A percentile compares a stretch with the other conserved stretches of the same genome.
These are phyloP conservation scores for Sarocladium kiliense DNA, from an alignment of 2,329 filamentous ascomycete species.

Conservation along the genomic window DNA sequence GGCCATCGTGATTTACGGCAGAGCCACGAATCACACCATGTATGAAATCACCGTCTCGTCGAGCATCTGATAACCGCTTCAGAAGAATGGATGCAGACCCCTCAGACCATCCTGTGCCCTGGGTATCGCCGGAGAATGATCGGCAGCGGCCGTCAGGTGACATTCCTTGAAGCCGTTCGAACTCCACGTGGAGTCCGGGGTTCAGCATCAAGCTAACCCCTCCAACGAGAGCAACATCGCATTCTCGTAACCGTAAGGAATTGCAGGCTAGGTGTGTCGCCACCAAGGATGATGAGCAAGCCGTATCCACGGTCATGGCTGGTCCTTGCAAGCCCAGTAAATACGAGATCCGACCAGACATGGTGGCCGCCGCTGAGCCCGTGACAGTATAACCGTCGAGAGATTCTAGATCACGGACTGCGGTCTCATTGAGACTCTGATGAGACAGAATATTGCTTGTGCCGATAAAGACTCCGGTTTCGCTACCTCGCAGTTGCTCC, in stretches of 20 bases:
- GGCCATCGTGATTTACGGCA: slow-evolving; percentile 33
- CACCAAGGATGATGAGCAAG: slow-evolving; percentile 43
- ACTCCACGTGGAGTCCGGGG: slow-evolving; percentile 14
- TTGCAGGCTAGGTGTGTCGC: slow-evolving; percentile 43
- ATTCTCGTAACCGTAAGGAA: slow-evolving; percentile 24
- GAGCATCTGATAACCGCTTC: slow-evolving; percentile 36
- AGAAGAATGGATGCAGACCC: slow-evolving; percentile 27
- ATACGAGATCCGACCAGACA: slow-evolving; percentile 15
- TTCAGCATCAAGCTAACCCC: slow-evolving; percentile 14
- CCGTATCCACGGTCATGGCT: slow-evolving; percentile 44
- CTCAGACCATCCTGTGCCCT: slow-evolving; percentile 17
- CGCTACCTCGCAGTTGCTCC: slow-evolving; percentile 35
- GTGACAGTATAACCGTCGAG: slow-evolving; percentile 15
- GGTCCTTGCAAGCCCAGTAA: slow-evolving; percentile 42
- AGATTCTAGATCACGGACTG: background rate
- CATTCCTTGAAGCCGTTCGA: slow-evolving; percentile 13
- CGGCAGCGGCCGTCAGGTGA: slow-evolving; percentile 15
- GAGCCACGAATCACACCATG: slow-evolving; percentile 27
- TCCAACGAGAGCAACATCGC: slow-evolving; percentile 15
- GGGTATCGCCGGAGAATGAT: slow-evolving; percentile 29
- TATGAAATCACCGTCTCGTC: slow-evolving; percentile 33
- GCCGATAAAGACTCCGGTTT: slow-evolving; percentile 40
- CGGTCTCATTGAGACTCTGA: slow-evolving; percentile 2
- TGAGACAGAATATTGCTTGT: slow-evolving; percentile 23
- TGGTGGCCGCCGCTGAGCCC: slow-evolving; percentile 12